Evolutionary conservation across 2,329 filamentous ascomycete species (phyloP).

Genomic region (Fusarium longipes): DNA sequence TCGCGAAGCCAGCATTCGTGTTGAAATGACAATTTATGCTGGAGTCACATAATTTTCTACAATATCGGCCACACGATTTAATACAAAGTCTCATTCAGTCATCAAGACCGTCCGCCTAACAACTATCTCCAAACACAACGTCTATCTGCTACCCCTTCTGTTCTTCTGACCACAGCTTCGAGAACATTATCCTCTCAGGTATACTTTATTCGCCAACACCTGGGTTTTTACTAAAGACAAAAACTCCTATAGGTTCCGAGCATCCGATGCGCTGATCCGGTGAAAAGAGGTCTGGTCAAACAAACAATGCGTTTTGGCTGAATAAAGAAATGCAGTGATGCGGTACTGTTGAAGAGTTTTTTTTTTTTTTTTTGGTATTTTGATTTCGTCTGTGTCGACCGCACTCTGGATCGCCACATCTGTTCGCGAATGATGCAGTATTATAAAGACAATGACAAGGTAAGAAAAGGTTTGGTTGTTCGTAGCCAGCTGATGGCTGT

Average conservation of each 20-base stretch:
- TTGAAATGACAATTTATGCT: background rate
- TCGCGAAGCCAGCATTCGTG: background rate
- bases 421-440: slow-evolving; percentile 29
- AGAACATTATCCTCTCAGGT: slow-evolving; percentile 37
- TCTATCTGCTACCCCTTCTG: slow-evolving; percentile 35
- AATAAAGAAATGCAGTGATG: slow-evolving; percentile 12
- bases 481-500: slow-evolving; percentile 40
- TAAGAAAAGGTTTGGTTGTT: slow-evolving; percentile 35
- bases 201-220: slow-evolving; percentile 18
- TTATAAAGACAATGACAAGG: slow-evolving; percentile 30
- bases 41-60: background rate
- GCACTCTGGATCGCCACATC: slow-evolving; percentile 23
- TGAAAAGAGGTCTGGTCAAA: slow-evolving; percentile 29
- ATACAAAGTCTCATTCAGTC: slow-evolving; percentile 47
- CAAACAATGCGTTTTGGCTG: slow-evolving; percentile 27
- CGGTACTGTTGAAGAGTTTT: slow-evolving; percentile 16
- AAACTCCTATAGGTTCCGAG: slow-evolving; percentile 40
- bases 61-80: slow-evolving; percentile 8
- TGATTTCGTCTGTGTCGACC: slow-evolving; percentile 25
- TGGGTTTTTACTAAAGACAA: slow-evolving; percentile 32
- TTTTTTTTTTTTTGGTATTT: slow-evolving; percentile 29
- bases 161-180: slow-evolving; percentile 31
- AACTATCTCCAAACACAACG: slow-evolving; percentile 36
- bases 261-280: slow-evolving; percentile 34
- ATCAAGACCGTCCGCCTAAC: slow-evolving; percentile 38